A percentile compares a stretch with the other conserved stretches of the same genome.
Conservation (phyloP, 148 eudicot species). For the Vaccinium darrowii region DNA sequence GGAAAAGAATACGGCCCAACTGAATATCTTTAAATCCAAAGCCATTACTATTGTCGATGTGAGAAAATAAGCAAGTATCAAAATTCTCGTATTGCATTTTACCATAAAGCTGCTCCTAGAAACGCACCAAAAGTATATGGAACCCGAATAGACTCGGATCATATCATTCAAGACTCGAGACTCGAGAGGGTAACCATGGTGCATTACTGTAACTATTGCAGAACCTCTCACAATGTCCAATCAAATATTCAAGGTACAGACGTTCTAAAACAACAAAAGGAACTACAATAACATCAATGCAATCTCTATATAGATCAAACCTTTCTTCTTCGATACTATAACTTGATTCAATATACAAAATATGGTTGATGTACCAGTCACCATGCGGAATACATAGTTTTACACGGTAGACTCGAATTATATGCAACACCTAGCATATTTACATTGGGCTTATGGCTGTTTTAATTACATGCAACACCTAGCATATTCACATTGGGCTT, state of each 20-base stretch:
- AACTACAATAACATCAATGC: neutral
- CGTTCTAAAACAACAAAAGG: neutral
- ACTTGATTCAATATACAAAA: neutral
- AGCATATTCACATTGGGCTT: no score
- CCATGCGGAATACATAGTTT: neutral
- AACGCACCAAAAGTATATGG: neutral
- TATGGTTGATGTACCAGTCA: no score
- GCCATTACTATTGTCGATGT: neutral
- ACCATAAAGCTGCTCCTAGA: neutral
- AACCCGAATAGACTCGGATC: neutral
- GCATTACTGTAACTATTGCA: neutral
- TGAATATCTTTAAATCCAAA: neutral
- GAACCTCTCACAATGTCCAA: neutral
- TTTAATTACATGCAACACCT: neutral
- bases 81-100: neutral
- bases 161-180: neutral
- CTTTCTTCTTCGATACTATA: neutral
- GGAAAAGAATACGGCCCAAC: neutral
- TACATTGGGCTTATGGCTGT: neutral
- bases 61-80: neutral
- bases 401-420: neutral
- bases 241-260: neutral
- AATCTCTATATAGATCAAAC: neutral
- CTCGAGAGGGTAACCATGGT: no score
- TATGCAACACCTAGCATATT: neutral